These are phyloP conservation scores for Psilocybe azurescens DNA, from an alignment of 768 basidiomycete species.

Conservation along the genomic window DNA sequence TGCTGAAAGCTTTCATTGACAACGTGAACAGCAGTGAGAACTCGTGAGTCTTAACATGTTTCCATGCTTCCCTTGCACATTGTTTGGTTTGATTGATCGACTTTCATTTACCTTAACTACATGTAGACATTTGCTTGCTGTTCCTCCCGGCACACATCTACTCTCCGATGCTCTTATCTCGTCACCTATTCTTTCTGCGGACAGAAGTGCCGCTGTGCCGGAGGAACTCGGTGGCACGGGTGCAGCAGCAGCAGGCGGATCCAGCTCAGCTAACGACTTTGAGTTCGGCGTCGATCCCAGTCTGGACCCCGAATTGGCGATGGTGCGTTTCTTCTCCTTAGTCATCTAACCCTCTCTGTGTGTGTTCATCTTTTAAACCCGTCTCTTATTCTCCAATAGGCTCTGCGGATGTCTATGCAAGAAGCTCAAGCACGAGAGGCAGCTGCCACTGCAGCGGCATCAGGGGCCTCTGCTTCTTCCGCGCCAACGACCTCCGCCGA, in stretches of 20 bases:
- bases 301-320: conserved; percentile 94
- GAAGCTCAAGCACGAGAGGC: conserved; percentile 85
- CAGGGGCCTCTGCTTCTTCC: conserved; percentile 38
- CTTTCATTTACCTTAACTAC: too few relatives aligned
- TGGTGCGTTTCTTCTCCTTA: conserved; percentile 56
- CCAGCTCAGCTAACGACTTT: conserved; percentile 56
- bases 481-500: conserved; percentile 27
- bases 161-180: conserved; percentile 84
- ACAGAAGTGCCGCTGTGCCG: conserved; percentile 73
- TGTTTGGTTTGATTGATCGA: not conserved
- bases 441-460: conserved; percentile 50
- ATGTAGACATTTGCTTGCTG: conserved; percentile 77
- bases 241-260: conserved; percentile 48
- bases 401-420: conserved; percentile 96
- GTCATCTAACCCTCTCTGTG: too few relatives aligned
- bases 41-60: conserved; percentile 58
- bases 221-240: conserved; percentile 58
- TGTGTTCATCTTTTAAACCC: too few relatives aligned
- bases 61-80: not conserved
- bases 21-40: conserved; percentile 83
- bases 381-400: conserved; percentile 49
- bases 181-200: conserved; percentile 83
- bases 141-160: conserved; percentile 79
- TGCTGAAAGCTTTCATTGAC: conserved; percentile 84
- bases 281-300: conserved; percentile 95